phyloP scores from a whole-genome alignment of 805 yeast genomes.

The Kazachstania taianensis region DNA sequence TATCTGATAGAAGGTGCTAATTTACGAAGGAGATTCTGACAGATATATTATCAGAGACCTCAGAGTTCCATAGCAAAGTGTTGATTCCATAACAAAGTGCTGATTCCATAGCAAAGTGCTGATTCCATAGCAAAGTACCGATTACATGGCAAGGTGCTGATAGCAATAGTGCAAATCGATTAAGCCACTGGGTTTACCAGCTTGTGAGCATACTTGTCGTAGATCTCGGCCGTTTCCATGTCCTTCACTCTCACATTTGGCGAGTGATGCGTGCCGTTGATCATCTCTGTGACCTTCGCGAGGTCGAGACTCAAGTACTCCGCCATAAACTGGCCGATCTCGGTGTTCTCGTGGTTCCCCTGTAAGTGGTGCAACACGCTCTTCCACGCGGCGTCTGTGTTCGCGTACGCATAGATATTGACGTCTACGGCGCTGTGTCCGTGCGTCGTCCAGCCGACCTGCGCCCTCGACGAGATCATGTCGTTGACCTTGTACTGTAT shows the following conservation, averaged over 20 bases:
- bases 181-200: constrained; percentile 3
- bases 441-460: constrained; percentile 93
- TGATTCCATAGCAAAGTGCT: too few species aligned
- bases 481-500: constrained; percentile 45
- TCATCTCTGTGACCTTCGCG: constrained; percentile 36
- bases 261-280: constrained; percentile 42
- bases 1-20: too few species aligned
- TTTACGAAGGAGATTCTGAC: too few species aligned
- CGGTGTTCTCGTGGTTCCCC: constrained; percentile 84
- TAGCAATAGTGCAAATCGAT: too few species aligned
- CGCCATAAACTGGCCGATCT: constrained; percentile 68
- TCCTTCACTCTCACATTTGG: constrained; percentile 19
- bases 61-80: too few species aligned
- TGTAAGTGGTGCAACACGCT: constrained; percentile 39
- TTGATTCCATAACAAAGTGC: too few species aligned
- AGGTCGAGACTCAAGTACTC: constrained; percentile 39
- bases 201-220: constrained; percentile 17
- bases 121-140: too few species aligned
- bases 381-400: constrained; percentile 36
- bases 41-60: too few species aligned
- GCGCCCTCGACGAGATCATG: constrained; percentile 71
- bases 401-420: constrained; percentile 74
- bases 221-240: not conserved
- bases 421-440: constrained; percentile 97
- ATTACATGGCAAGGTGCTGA: too few species aligned